A percentile compares a stretch with the other conserved stretches of the same genome.
These are phyloP conservation scores for Haberlea rhodopensis DNA, from an alignment of 257 asterid genomes.

Conservation along the genomic window DNA sequence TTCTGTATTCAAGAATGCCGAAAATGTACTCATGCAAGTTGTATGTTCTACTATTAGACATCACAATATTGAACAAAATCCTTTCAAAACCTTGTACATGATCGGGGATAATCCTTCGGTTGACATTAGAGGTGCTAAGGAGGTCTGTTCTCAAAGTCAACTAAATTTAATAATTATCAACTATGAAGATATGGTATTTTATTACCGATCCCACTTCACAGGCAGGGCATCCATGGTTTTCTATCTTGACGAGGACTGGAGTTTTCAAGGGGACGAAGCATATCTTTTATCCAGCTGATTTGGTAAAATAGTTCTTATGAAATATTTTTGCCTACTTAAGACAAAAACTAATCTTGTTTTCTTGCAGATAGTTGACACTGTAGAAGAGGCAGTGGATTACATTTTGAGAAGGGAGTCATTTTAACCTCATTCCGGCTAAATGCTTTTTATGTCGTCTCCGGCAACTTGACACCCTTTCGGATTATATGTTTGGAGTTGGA, in stretches of 20 bases:
- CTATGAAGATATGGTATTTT: not conserved
- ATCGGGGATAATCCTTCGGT: slow-evolving; percentile 86
- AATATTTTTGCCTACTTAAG: not conserved
- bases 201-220: slow-evolving; percentile 29
- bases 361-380: slow-evolving; percentile 76
- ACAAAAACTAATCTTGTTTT: not conserved
- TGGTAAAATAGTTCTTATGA: slow-evolving; percentile 41
- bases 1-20: slow-evolving; percentile 52
- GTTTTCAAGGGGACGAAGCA: slow-evolving; percentile 76
- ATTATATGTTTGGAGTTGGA: not conserved
- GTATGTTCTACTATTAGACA: slow-evolving; percentile 29
- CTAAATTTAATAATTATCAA: slow-evolving; percentile 7
- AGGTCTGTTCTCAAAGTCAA: slow-evolving; percentile 47
- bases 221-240: slow-evolving; percentile 86
- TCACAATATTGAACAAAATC: slow-evolving; percentile 22
- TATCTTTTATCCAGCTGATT: slow-evolving; percentile 67
- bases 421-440: slow-evolving; percentile 21
- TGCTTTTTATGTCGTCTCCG: slow-evolving; percentile 1
- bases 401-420: slow-evolving; percentile 57
- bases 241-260: slow-evolving; percentile 85
- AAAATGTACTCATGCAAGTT: slow-evolving; percentile 53
- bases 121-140: slow-evolving; percentile 79
- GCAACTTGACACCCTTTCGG: not conserved
- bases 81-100: slow-evolving; percentile 72
- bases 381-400: slow-evolving; percentile 82